Evolutionary conservation across 306 rosid genomes (phyloP).

Genomic region (Quercus suber): DNA sequence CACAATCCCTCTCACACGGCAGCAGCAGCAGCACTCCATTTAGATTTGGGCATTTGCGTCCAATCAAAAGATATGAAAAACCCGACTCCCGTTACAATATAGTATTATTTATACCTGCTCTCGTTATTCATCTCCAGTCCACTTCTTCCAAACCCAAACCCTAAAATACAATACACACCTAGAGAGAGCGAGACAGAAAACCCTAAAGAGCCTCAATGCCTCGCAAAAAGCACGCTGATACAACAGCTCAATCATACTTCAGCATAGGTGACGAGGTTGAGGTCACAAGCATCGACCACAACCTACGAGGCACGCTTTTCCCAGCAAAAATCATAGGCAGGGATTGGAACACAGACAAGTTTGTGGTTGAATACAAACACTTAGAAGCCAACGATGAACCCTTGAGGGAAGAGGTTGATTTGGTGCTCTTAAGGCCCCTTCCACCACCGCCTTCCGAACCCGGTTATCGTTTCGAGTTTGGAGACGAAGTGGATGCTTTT

Average conservation of each 20-base stretch:
- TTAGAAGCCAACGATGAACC: background rate
- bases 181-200: background rate
- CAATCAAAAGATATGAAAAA: too few species aligned
- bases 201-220: background rate
- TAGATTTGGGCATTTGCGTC: too few species aligned
- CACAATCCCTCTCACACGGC: too few species aligned
- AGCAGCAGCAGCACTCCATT: too few species aligned
- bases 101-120: too few species aligned
- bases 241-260: constrained; percentile 2
- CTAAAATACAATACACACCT: background rate
- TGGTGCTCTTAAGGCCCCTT: constrained; percentile 22
- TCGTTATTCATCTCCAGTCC: background rate
- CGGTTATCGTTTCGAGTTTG: background rate
- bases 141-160: background rate
- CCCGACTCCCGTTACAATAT: too few species aligned
- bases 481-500: constrained; percentile 34
- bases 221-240: background rate
- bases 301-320: constrained; percentile 25
- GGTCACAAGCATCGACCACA: constrained; percentile 11
- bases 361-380: constrained; percentile 18
- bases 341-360: background rate
- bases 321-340: constrained; percentile 25
- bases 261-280: constrained; percentile 27
- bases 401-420: constrained; percentile 12
- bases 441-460: constrained; percentile 17